Conservation (phyloP, 2,329 filamentous ascomycete species). For the Pseudopyricularia javanii region DNA sequence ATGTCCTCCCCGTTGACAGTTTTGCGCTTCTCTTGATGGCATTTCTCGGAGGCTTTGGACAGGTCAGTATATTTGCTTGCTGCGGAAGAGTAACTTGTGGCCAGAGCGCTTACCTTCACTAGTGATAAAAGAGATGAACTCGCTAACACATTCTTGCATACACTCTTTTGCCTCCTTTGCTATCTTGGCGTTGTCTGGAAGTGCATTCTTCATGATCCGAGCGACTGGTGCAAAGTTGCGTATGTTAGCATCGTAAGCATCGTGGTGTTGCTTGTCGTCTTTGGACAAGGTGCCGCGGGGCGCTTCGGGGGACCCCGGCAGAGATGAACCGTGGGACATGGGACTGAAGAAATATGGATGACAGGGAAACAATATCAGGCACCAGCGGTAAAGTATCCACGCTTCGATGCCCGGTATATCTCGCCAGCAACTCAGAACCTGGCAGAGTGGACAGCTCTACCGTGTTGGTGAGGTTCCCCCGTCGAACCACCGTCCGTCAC, state of each 20-base stretch:
- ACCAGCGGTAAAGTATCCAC: background rate
- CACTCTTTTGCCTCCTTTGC: slow-evolving; percentile 99
- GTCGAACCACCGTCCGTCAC: slow-evolving; percentile 16
- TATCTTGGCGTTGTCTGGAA: slow-evolving; percentile 97
- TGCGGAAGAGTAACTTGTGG: background rate
- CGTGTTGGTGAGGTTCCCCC: background rate
- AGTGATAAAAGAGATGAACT: slow-evolving; percentile 99
- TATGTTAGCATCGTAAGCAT: slow-evolving; percentile 78
- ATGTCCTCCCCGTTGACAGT: slow-evolving; percentile 99
- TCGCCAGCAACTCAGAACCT: slow-evolving; percentile 10
- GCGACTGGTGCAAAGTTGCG: slow-evolving; percentile 92
- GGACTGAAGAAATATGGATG: slow-evolving; percentile 16
- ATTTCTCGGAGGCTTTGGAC: slow-evolving; percentile 87
- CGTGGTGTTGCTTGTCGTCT: slow-evolving; percentile 26
- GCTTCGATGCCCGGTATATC: background rate
- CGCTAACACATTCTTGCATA: slow-evolving; percentile 99
- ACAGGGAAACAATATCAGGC: slow-evolving; percentile 15
- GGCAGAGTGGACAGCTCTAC: slow-evolving; percentile 6
- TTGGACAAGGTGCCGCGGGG: slow-evolving; percentile 27
- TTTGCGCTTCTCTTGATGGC: slow-evolving; percentile 98
- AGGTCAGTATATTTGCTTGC: slow-evolving; percentile 8
- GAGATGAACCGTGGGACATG: slow-evolving; percentile 49
- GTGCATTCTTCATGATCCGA: slow-evolving; percentile 95
- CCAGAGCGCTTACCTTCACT: slow-evolving; percentile 67
- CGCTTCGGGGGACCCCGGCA: slow-evolving; percentile 33